Conservation (phyloP, 2,329 filamentous ascomycete genomes). For the Botrytis paeoniae region DNA sequence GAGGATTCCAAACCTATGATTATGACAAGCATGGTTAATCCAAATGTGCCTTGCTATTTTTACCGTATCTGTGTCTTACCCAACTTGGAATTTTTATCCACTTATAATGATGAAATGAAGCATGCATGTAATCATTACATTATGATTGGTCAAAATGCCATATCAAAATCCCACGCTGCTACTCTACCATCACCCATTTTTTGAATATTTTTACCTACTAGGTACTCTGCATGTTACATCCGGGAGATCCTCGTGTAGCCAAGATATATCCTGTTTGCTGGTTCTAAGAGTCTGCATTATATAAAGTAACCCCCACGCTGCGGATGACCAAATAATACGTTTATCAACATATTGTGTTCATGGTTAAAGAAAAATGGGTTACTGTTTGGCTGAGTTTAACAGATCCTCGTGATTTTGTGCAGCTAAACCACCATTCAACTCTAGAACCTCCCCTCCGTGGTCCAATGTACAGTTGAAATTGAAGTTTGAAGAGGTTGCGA, state of each 20-base stretch:
- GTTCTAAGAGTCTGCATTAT: not conserved
- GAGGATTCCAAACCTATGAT: not conserved
- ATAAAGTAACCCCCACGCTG: not conserved
- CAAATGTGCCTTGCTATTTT: not conserved
- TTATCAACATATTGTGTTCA: not conserved
- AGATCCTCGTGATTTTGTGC: not conserved
- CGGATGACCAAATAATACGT: not conserved
- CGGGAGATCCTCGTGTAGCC: not conserved
- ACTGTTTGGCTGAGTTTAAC: not conserved
- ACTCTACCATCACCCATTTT: not conserved
- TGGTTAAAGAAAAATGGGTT: not conserved
- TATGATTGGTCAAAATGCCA: not conserved
- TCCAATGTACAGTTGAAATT: not conserved
- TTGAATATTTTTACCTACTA: not conserved
- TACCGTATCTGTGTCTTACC: not conserved
- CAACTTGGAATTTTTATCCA: not conserved
- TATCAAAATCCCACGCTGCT: not conserved
- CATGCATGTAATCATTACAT: not conserved
- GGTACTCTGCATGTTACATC: not conserved
- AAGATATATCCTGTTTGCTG: not conserved
- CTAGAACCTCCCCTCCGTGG: not conserved
- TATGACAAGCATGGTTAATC: not conserved
- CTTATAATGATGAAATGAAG: not conserved
- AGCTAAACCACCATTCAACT: not conserved
- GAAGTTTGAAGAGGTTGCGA: not conserved